phyloP scores from a whole-genome alignment of 2,329 filamentous ascomycete genomes.

The Tolypocladium cylindrosporum region DNA sequence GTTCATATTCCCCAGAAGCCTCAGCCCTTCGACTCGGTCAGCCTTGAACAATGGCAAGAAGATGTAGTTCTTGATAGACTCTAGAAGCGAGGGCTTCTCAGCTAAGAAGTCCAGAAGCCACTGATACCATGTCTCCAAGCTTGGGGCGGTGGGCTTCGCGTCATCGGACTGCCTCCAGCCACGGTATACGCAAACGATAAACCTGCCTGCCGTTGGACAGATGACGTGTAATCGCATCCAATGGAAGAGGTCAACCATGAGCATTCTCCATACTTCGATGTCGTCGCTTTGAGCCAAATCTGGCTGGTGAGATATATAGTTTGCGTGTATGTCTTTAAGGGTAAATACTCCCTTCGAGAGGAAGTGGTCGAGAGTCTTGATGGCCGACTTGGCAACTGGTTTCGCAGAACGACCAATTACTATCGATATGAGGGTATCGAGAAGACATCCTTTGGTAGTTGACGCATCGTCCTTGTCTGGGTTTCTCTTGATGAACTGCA shows the following conservation, averaged over 20 bases:
- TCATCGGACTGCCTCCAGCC: constrained; percentile 25
- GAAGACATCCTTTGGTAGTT: constrained; percentile 32
- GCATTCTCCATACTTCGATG: constrained; percentile 36
- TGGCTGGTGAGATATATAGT: constrained; percentile 30
- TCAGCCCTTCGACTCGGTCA: constrained; percentile 41
- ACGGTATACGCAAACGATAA: constrained; percentile 47
- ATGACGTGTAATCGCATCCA: constrained; percentile 50
- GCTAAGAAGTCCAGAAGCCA: constrained; percentile 45
- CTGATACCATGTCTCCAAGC: constrained; percentile 38
- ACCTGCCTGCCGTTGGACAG: constrained; percentile 50
- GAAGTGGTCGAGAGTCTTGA: constrained; percentile 58
- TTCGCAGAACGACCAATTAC: constrained; percentile 51
- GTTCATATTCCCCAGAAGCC: constrained; percentile 50
- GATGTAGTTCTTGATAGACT: constrained; percentile 54
- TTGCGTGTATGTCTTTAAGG: constrained; percentile 32
- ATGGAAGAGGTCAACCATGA: constrained; percentile 37
- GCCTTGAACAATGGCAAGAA: constrained; percentile 53
- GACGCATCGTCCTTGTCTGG: constrained; percentile 27
- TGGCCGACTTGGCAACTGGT: constrained; percentile 57
- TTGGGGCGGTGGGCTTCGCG: constrained; percentile 15
- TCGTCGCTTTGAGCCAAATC: constrained; percentile 4
- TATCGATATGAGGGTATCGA: constrained; percentile 46
- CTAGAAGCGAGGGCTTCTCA: constrained; percentile 41
- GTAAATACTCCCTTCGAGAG: constrained; percentile 49
- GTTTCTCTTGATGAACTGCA: constrained; percentile 39